Evolutionary conservation across 1,284 basidiomycete genomes (phyloP).

Genomic region (Ustilago shanxiensis): DNA sequence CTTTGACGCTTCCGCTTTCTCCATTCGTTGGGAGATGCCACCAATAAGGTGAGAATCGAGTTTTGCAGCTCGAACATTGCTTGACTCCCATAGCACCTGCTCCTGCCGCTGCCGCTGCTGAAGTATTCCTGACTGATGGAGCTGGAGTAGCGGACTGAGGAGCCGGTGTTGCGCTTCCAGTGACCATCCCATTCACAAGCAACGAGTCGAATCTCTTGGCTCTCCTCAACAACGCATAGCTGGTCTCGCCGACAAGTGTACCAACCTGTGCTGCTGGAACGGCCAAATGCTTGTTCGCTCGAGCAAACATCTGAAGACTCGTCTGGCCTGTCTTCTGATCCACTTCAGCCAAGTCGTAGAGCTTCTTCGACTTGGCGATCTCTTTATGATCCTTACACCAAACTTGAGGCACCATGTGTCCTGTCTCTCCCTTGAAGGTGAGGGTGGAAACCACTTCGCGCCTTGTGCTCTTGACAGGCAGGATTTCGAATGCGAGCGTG

Average conservation of each 20-base stretch:
- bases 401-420: constrained; percentile 83
- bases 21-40: constrained; percentile 19
- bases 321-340: constrained; percentile 84
- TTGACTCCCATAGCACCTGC: neutral
- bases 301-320: constrained; percentile 85
- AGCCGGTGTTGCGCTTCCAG: neutral
- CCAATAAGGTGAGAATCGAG: constrained; percentile 52
- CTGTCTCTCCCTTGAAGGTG: constrained; percentile 87
- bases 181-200: neutral
- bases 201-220: constrained; percentile 58
- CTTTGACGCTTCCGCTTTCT: constrained; percentile 1
- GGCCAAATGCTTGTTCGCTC: constrained; percentile 82
- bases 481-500: constrained; percentile 90
- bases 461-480: constrained; percentile 75
- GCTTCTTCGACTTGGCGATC: constrained; percentile 75
- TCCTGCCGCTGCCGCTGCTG: neutral
- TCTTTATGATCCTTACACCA: constrained; percentile 85
- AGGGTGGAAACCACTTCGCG: constrained; percentile 74
- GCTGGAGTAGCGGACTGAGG: neutral
- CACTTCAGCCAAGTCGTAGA: constrained; percentile 85
- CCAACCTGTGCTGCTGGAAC: constrained; percentile 18
- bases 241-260: constrained; percentile 38
- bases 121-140: neutral
- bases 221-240: constrained; percentile 59
- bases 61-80: constrained; percentile 34